Percentiles rank a stretch among this genome's conserved stretches.
Conservation (phyloP, 1,284 basidiomycete genomes). For the Moesziomyces globuligerus region DNA sequence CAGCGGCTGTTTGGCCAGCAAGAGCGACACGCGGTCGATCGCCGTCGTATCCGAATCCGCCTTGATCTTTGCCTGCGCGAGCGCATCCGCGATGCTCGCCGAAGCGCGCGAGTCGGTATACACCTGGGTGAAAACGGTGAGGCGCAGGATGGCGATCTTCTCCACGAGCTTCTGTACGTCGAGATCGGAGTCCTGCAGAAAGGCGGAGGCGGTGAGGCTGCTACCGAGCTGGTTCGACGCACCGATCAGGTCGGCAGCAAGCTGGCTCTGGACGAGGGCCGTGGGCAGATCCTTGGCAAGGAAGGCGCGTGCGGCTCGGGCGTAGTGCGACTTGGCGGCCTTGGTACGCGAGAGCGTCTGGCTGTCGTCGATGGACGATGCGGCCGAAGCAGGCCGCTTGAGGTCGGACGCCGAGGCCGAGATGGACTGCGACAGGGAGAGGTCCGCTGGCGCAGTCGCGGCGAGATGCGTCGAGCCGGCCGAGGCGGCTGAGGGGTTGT, state of each 20-base stretch:
- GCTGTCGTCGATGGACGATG: constrained; percentile 24
- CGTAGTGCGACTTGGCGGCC: constrained; percentile 34
- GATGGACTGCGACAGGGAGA: constrained; percentile 42
- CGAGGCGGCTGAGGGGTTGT: constrained; percentile 8
- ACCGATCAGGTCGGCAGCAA: constrained; percentile 26
- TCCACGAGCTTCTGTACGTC: constrained; percentile 28
- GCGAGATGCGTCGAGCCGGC: constrained; percentile 6
- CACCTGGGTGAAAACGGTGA: constrained; percentile 46
- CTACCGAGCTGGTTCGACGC: constrained; percentile 29
- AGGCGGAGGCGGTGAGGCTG: constrained; percentile 29
- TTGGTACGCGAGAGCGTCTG: constrained; percentile 35
- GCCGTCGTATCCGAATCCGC: constrained; percentile 9
- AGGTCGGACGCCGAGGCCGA: constrained; percentile 37
- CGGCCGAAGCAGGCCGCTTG: constrained; percentile 38
- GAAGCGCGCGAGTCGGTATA: constrained; percentile 31
- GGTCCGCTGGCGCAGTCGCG: constrained; percentile 4
- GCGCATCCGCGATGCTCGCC: constrained; percentile 14
- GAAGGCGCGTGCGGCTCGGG: constrained; percentile 48
- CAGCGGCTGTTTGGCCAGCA: constrained; percentile 35
- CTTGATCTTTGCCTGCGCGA: constrained; percentile 18
- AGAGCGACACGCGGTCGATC: constrained; percentile 23
- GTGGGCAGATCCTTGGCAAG: constrained; percentile 46
- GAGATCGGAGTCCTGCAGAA: constrained; percentile 21
- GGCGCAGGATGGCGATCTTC: constrained; percentile 44
- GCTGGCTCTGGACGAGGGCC: constrained; percentile 42